Percentiles rank a stretch among this genome's conserved stretches.
Conservation (phyloP, 352 stramenopile genomes). For the Phytophthora lateralis region DNA sequence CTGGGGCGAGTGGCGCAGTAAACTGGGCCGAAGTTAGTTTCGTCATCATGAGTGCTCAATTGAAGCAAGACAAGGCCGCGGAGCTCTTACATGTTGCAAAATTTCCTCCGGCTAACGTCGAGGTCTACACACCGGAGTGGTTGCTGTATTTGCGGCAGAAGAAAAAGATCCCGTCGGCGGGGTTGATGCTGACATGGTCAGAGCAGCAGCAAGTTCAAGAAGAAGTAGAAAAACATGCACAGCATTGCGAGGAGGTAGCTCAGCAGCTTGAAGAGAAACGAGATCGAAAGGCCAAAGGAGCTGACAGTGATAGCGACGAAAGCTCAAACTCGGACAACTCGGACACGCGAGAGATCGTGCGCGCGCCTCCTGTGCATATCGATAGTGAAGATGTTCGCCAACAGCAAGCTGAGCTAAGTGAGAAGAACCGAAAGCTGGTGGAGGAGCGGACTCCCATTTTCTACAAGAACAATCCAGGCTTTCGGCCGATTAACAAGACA, state of each 20-base stretch:
- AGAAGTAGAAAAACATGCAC: slow-evolving; percentile 32
- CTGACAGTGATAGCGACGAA: slow-evolving; percentile 50
- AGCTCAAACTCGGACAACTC: slow-evolving; percentile 51
- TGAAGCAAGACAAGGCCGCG: slow-evolving; percentile 42
- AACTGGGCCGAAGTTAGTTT: slow-evolving; percentile 55
- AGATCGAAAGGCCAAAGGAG: slow-evolving; percentile 15
- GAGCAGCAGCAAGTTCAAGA: slow-evolving; percentile 39
- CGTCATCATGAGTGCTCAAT: slow-evolving; percentile 49
- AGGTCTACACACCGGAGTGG: slow-evolving; percentile 67
- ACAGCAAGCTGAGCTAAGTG: slow-evolving; percentile 52
- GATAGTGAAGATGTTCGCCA: slow-evolving; percentile 41
- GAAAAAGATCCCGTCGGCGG: slow-evolving; percentile 38
- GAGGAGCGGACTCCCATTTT: slow-evolving; percentile 68
- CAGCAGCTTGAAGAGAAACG: slow-evolving; percentile 18
- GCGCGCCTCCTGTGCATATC: slow-evolving; percentile 38
- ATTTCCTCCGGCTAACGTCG: slow-evolving; percentile 44
- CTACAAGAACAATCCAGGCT: slow-evolving; percentile 75
- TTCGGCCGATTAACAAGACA: slow-evolving; percentile 49
- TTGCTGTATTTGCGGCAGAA: slow-evolving; percentile 57
- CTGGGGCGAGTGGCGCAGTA: slow-evolving; percentile 16
- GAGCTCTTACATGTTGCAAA: slow-evolving; percentile 33
- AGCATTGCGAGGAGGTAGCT: slow-evolving; percentile 33
- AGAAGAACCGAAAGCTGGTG: slow-evolving; percentile 60
- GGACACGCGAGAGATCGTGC: slow-evolving; percentile 45
- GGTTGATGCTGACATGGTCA: slow-evolving; percentile 44